Conservation (phyloP, 2,329 filamentous ascomycete genomes). For the Trichoderma hamatum region DNA sequence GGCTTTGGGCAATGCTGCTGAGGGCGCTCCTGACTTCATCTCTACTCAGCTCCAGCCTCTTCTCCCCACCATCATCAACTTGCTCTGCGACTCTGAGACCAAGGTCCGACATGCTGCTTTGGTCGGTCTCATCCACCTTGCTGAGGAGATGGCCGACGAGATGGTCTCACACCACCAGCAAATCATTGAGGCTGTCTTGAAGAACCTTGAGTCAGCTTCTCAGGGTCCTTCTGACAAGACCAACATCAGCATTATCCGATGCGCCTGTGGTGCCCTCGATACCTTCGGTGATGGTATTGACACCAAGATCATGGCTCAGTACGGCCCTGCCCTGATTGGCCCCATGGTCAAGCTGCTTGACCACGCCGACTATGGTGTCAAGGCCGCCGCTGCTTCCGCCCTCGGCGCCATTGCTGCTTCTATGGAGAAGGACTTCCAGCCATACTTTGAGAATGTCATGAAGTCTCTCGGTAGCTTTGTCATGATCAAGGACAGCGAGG, state of each 20-base stretch:
- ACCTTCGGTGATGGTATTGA: conserved; percentile 90
- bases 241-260: conserved; percentile 83
- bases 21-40: conserved; percentile 96
- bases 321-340: conserved; percentile 80
- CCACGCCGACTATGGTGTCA: conserved; percentile 85
- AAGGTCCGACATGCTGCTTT: conserved; percentile 86
- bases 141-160: conserved; percentile 91
- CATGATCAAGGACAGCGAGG: conserved; percentile 82
- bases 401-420: conserved; percentile 89
- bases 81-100: conserved; percentile 82
- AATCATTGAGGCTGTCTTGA: conserved; percentile 80
- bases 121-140: conserved; percentile 84
- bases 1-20: conserved; percentile 89
- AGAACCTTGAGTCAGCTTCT: conserved; percentile 83
- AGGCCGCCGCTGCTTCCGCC: conserved; percentile 84
- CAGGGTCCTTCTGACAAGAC: conserved; percentile 70
- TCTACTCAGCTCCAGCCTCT: conserved; percentile 87
- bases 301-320: conserved; percentile 71
- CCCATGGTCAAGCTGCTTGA: conserved; percentile 82
- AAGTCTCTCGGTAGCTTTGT: conserved; percentile 82
- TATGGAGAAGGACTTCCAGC: conserved; percentile 78
- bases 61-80: conserved; percentile 79
- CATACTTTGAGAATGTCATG: conserved; percentile 94
- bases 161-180: conserved; percentile 82
- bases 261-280: conserved; percentile 87